phyloP scores from a whole-genome alignment of 2,329 filamentous ascomycete genomes.

The Xylariaceae sp. region DNA sequence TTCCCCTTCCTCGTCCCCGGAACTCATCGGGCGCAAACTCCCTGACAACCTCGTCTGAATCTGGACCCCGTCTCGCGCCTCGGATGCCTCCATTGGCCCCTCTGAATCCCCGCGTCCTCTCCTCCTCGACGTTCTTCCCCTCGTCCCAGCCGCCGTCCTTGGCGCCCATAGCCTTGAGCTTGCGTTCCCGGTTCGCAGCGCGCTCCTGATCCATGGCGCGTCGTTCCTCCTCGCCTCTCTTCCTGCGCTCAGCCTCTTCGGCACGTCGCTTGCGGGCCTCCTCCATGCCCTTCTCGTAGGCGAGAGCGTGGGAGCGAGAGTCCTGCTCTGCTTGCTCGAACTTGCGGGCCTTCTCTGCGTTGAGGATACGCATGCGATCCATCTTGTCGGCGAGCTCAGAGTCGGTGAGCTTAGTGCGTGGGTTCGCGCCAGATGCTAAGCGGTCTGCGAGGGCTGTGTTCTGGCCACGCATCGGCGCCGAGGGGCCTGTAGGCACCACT shows the following conservation, averaged over 20 bases:
- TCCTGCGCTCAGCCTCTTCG: constrained; percentile 49
- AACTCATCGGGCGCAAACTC: constrained; percentile 31
- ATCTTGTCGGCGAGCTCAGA: constrained; percentile 56
- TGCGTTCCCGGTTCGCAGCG: constrained; percentile 56
- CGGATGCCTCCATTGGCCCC: constrained; percentile 37
- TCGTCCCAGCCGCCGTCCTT: constrained; percentile 57
- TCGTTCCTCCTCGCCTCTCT: constrained; percentile 49
- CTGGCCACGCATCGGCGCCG: constrained; percentile 19
- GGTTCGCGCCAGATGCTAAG: constrained; percentile 53
- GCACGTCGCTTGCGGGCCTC: constrained; percentile 49
- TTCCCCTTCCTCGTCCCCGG: constrained; percentile 32
- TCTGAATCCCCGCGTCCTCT: constrained; percentile 40
- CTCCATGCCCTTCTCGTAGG: constrained; percentile 53
- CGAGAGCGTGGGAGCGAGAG: constrained; percentile 51
- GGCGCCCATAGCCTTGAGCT: constrained; percentile 54
- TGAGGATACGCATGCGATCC: constrained; percentile 56
- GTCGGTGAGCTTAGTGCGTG: constrained; percentile 58
- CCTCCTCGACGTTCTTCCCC: constrained; percentile 46
- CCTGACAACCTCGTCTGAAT: constrained; percentile 40
- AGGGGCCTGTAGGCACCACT: constrained; percentile 14
- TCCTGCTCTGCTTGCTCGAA: constrained; percentile 57
- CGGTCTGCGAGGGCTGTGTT: constrained; percentile 39
- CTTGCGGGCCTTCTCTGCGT: constrained; percentile 55
- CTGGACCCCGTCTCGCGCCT: constrained; percentile 33
- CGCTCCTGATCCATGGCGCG: constrained; percentile 56